phyloP scores from a whole-genome alignment of 345 rosid species.

The Syzygium jambos region DNA sequence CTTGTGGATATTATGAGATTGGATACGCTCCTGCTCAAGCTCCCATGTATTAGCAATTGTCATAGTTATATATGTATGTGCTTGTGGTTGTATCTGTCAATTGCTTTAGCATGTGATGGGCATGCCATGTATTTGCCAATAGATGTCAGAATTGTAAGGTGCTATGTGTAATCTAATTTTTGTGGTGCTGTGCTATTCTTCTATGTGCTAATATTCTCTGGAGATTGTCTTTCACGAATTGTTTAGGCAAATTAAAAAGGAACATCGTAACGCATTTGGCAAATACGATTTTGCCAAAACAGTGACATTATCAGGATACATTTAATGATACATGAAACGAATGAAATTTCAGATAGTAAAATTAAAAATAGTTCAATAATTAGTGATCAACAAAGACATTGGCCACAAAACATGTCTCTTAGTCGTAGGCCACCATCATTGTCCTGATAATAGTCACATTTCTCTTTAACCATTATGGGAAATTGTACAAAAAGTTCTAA shows the following conservation, averaged over 20 bases:
- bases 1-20: background rate
- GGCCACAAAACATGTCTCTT: background rate
- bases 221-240: background rate
- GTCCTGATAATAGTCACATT: background rate
- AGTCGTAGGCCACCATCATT: background rate
- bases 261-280: no score
- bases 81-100: background rate
- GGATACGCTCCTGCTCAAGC: background rate
- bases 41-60: background rate
- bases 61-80: background rate
- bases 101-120: background rate
- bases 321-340: background rate
- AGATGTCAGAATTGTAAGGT: background rate
- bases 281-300: background rate
- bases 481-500: no score
- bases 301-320: background rate
- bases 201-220: background rate
- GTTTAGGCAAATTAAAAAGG: background rate
- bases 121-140: background rate
- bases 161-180: background rate
- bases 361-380: background rate
- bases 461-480: background rate
- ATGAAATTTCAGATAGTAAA: background rate
- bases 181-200: background rate
- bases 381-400: background rate